phyloP scores from a whole-genome alignment of 306 rosid genomes.

The Nissolia schottii region DNA sequence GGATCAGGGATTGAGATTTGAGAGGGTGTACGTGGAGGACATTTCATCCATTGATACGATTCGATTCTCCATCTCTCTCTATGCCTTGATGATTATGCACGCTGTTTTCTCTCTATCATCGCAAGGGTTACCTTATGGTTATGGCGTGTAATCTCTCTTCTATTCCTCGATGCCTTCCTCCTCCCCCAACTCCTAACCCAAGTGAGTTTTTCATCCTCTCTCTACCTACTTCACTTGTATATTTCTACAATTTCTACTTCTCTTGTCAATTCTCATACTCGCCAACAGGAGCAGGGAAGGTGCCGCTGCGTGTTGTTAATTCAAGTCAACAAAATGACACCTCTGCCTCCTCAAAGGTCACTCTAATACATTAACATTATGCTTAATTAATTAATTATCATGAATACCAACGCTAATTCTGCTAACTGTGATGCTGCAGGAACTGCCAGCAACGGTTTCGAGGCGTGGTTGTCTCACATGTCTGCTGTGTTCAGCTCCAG shows the following conservation, averaged over 20 bases:
- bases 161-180: constrained; percentile 12
- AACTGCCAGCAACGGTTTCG: constrained; percentile 36
- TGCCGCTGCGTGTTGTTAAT: not conserved
- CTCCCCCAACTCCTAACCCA: not conserved
- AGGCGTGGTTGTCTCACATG: constrained; percentile 74
- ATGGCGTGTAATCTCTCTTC: constrained; percentile 12
- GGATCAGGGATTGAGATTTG: not conserved
- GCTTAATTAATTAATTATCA: not conserved
- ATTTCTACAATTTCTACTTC: not conserved
- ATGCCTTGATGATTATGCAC: no score
- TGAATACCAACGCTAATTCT: not conserved
- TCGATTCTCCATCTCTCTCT: not conserved
- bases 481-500: constrained; percentile 55
- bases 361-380: not conserved
- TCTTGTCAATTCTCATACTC: not conserved
- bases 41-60: not conserved
- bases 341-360: constrained; percentile 18
- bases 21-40: not conserved
- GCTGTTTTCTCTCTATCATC: no score
- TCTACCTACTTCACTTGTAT: not conserved
- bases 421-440: constrained; percentile 30
- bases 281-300: not conserved
- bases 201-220: not conserved
- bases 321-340: not conserved
- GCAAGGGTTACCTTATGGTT: no score